phyloP scores from a whole-genome alignment of 345 rosid species.

The Bruguiera parviflora region DNA sequence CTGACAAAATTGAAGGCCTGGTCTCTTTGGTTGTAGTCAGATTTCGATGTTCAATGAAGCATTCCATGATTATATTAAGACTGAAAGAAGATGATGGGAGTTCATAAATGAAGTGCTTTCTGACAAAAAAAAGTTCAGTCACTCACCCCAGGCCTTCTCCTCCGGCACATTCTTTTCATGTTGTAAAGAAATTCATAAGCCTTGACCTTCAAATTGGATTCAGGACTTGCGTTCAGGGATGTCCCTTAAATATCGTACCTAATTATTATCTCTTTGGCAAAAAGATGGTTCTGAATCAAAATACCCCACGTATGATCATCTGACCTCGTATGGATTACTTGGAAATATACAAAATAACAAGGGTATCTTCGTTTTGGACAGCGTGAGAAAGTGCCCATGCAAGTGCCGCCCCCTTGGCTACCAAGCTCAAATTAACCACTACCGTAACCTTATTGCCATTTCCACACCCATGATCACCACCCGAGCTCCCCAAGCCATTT shows the following conservation, averaged over 20 bases:
- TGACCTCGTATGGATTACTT: conserved; percentile 47
- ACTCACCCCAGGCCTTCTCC: conserved; percentile 69
- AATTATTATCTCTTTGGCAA: too few relatives aligned
- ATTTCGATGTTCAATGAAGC: too few relatives aligned
- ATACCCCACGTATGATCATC: not conserved
- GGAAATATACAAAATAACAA: conserved; percentile 55
- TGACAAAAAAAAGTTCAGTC: not conserved
- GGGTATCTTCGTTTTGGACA: conserved; percentile 51
- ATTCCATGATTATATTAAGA: too few relatives aligned
- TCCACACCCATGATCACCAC: conserved; percentile 9
- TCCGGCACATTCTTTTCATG: conserved; percentile 58
- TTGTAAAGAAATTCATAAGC: conserved; percentile 50
- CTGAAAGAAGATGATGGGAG: too few relatives aligned
- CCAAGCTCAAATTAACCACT: conserved; percentile 64
- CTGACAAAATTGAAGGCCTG: too few relatives aligned
- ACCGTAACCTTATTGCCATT: conserved; percentile 76
- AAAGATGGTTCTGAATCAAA: not conserved
- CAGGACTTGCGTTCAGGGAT: conserved; percentile 27
- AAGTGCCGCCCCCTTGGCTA: conserved; percentile 60
- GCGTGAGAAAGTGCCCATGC: conserved; percentile 84
- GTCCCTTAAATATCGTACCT: not conserved
- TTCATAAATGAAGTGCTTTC: not conserved
- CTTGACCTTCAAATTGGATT: conserved; percentile 36
- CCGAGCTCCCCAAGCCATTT: conserved; percentile 12
- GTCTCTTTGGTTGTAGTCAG: too few relatives aligned